Base-by-base conservation (phyloP, 805 yeast species). In the Wickerhamomyces tratensis region DNA sequence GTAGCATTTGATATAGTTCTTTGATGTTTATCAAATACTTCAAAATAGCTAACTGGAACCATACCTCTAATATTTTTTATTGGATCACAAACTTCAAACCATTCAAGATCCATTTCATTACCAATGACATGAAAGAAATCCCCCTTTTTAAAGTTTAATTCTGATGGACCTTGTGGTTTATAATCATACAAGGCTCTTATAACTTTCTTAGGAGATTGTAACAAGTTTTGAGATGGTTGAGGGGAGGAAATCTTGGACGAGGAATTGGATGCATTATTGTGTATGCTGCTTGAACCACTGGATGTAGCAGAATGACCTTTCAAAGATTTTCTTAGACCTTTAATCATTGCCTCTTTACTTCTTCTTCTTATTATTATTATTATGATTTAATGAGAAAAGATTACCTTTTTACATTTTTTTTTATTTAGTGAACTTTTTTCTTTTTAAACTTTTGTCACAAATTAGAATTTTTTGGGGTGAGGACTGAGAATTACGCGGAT, bases 81-180 rank as follows among this genome's bases (percentile, higher is more conserved):
- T 12, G 98, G 97, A 58, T 91, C 88, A 41, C 80, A 77, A 2
- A 95, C 97, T 54, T 86, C 88, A 54, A 78, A 86, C 89, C 95
- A 88, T 36, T 69, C 74, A 11, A 62, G 53, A 49, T 79, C 82
- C 43, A 74, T 69, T 42, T 75, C 76, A 43, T 76, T 73, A 25
- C 77, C 77, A 35, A 72, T 69, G 3, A 93, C 94, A 56, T 86
- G 87, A 64, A 89, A 86, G 57, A 88, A 89, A 56, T 91, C 97
- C 35, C 96, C 96, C 50, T 79, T 77, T 37, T 63, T 56, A 59
- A 93, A 91, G 30, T 77, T 71, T 33, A 91, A 70, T 58, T 91
- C 97, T 25, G 86, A 87, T 1, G 86, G 79, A 12, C 84, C 82
- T 51, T 82, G 89, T 1, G 95, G 83, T 37, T 67, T 67, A 62